A percentile compares a stretch with the other conserved stretches of the same genome.
Evolutionary conservation across 176 grass and related monocot species (phyloP).

Genomic region (Carex myosuroides): DNA sequence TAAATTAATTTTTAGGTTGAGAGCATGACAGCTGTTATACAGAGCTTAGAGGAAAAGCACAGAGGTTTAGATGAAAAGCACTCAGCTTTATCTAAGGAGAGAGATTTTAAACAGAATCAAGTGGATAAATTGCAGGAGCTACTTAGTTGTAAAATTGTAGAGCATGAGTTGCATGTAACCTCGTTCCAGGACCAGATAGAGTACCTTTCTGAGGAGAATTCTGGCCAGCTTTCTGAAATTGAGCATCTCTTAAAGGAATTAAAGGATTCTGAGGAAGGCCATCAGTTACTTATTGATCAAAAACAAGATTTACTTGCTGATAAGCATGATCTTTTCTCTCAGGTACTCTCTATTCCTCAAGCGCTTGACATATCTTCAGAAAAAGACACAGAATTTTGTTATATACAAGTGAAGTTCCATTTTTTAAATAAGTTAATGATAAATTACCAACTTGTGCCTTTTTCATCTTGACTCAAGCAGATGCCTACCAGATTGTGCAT

Average conservation of each 20-base stretch:
- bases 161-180: slow-evolving; percentile 17
- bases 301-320: slow-evolving; percentile 16
- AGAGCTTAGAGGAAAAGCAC: slow-evolving; percentile 18
- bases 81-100: slow-evolving; percentile 13
- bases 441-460: not conserved
- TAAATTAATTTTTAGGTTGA: slow-evolving; percentile 43
- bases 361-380: not conserved
- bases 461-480: not conserved
- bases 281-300: not conserved
- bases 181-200: slow-evolving; percentile 13
- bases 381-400: not conserved
- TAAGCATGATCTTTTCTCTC: slow-evolving; percentile 18
- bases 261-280: not conserved
- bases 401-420: not conserved
- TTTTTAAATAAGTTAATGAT: not conserved
- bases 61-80: slow-evolving; percentile 16
- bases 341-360: not conserved
- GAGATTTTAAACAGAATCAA: not conserved
- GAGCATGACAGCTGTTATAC: slow-evolving; percentile 30
- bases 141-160: slow-evolving; percentile 22
- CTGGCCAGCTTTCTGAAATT: slow-evolving; percentile 13
- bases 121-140: slow-evolving; percentile 8
- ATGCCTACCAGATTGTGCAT: not conserved
- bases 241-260: not conserved
- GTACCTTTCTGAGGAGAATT: slow-evolving; percentile 2